Percentiles rank a stretch among this genome's conserved stretches.
Evolutionary conservation across 805 yeast genomes (phyloP).

Genomic region (Kuraishia capsulata): DNA sequence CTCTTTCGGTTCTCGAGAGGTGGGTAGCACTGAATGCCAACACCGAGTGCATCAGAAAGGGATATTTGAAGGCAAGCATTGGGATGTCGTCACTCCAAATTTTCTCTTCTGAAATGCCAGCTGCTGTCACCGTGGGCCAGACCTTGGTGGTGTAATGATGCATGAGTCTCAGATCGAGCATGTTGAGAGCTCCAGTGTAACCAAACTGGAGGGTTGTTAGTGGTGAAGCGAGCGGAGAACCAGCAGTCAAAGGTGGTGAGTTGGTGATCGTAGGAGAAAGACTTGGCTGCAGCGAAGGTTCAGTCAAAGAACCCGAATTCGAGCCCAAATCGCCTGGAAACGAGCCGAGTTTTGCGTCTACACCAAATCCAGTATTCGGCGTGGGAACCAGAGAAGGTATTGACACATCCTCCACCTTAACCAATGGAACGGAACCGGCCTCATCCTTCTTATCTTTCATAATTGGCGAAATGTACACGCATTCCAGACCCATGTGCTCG

Average conservation of each 20-base stretch:
- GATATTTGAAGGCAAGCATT: conserved; percentile 75
- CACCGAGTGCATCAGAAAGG: conserved; percentile 87
- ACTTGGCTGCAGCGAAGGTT: conserved; percentile 1
- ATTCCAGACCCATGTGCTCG: conserved; percentile 64
- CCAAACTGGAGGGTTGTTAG: conserved; percentile 5
- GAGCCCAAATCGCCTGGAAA: neutral
- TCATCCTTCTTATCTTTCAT: conserved; percentile 4
- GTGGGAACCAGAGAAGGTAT: neutral
- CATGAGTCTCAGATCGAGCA: conserved; percentile 74
- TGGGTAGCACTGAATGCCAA: conserved; percentile 92
- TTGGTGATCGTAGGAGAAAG: conserved; percentile 3
- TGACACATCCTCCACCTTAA: neutral
- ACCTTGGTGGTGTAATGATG: conserved; percentile 83
- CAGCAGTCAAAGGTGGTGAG: conserved; percentile 7
- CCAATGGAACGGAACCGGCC: neutral
- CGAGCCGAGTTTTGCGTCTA: neutral
- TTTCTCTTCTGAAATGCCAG: conserved; percentile 79
- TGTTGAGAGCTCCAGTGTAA: conserved; percentile 35
- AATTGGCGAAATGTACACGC: conserved; percentile 39
- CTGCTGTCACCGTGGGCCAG: conserved; percentile 79
- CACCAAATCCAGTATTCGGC: neutral
- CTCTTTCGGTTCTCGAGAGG: conserved; percentile 64
- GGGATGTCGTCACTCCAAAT: conserved; percentile 90
- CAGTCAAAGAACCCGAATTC: neutral
- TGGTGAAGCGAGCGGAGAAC: conserved; percentile 4